Evolutionary conservation across 306 rosid species (phyloP).

Genomic region (Lupinus albus): DNA sequence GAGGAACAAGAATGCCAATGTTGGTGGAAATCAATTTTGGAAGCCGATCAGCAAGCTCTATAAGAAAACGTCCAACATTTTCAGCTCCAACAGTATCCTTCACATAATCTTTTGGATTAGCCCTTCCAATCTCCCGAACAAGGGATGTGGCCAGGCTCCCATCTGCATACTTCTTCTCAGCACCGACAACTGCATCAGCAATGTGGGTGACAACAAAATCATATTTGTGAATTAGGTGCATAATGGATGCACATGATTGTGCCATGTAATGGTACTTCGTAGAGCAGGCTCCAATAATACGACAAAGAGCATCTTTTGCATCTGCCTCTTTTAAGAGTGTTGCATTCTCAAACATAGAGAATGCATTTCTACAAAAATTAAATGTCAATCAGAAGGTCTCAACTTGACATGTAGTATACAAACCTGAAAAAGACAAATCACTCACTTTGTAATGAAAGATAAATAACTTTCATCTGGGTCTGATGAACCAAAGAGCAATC

Average conservation of each 20-base stretch:
- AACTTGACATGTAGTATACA: not conserved
- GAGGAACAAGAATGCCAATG: constrained; percentile 84
- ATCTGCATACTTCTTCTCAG: constrained; percentile 83
- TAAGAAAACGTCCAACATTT: constrained; percentile 85
- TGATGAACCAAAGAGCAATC: constrained; percentile 76
- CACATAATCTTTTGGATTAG: constrained; percentile 84
- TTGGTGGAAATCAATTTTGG: constrained; percentile 86
- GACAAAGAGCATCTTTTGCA: constrained; percentile 76
- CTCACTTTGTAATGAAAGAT: constrained; percentile 81
- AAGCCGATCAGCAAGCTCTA: constrained; percentile 86
- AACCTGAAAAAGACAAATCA: constrained; percentile 21
- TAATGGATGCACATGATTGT: constrained; percentile 85
- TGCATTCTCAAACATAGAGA: constrained; percentile 79
- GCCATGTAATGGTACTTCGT: constrained; percentile 81
- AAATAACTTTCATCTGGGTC: constrained; percentile 73
- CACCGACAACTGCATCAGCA: constrained; percentile 80
- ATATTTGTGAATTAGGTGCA: constrained; percentile 86
- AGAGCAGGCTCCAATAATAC: constrained; percentile 85
- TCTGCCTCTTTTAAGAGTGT: constrained; percentile 68
- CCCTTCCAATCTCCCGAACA: constrained; percentile 87
- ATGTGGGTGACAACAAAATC: constrained; percentile 85
- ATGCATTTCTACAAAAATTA: constrained; percentile 55
- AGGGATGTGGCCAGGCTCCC: constrained; percentile 81
- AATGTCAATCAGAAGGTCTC: constrained; percentile 38
- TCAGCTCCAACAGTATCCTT: constrained; percentile 91